These are phyloP conservation scores for Benincasa hispida DNA, from an alignment of 306 rosid species.

Conservation along the genomic window DNA sequence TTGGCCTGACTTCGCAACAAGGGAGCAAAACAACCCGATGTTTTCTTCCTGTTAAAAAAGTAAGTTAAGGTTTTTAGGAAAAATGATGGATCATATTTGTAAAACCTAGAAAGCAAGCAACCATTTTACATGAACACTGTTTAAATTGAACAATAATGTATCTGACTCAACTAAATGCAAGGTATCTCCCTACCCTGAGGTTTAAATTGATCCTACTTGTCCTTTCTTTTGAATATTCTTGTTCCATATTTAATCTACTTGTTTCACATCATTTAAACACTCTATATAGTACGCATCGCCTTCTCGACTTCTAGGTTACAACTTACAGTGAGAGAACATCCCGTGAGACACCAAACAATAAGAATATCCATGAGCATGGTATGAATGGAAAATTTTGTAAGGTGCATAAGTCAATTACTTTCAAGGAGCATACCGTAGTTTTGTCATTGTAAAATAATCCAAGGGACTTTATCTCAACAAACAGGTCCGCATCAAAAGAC, in stretches of 20 bases:
- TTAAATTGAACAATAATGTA: not conserved
- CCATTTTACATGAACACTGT: not conserved
- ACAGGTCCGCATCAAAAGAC: constrained; percentile 46
- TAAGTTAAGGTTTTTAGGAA: not conserved
- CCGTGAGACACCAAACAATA: not conserved
- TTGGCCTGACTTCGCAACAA: constrained; percentile 50
- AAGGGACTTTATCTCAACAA: constrained; percentile 35
- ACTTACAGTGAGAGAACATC: not conserved
- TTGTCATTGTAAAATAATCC: constrained; percentile 20
- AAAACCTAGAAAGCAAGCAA: not conserved
- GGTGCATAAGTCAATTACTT: not conserved
- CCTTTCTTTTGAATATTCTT: not conserved
- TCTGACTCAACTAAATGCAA: not conserved
- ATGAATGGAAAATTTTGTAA: not conserved
- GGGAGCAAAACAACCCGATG: constrained; percentile 21
- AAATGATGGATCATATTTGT: not conserved
- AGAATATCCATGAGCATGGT: not conserved
- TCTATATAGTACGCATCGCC: not conserved
- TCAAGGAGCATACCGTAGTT: constrained; percentile 23
- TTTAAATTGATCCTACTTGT: not conserved
- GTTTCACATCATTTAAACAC: not conserved
- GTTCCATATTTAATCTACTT: not conserved
- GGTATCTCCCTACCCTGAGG: not conserved
- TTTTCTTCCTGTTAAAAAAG: constrained; percentile 31
- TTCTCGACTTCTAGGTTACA: not conserved